These are phyloP conservation scores for Phytophthora colocasiae DNA, from an alignment of 352 stramenopile genomes.

Conservation along the genomic window DNA sequence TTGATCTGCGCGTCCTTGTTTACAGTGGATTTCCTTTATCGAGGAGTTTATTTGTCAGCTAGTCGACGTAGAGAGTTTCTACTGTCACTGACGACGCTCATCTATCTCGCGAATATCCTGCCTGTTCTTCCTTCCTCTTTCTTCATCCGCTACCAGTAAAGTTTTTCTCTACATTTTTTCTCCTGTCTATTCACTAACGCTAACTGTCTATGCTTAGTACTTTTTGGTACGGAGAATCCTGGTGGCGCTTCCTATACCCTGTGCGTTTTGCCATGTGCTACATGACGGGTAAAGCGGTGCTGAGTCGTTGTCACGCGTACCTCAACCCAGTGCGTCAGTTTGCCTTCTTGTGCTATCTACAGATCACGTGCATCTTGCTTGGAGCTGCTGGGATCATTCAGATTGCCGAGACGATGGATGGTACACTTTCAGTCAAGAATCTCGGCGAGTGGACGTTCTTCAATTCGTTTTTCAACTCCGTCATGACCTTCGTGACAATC, in stretches of 20 bases:
- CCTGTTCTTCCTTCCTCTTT: constrained; percentile 83
- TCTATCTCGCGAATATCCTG: constrained; percentile 71
- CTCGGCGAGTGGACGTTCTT: constrained; percentile 89
- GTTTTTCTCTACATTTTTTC: background rate
- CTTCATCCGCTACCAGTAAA: constrained; percentile 76
- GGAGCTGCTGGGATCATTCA: constrained; percentile 85
- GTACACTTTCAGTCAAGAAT: constrained; percentile 52
- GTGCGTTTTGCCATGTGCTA: constrained; percentile 88
- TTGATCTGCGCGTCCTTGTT: constrained; percentile 74
- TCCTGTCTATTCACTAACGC: background rate
- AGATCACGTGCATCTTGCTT: constrained; percentile 82
- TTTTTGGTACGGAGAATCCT: constrained; percentile 76
- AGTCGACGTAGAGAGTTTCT: constrained; percentile 73
- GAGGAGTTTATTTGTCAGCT: constrained; percentile 69
- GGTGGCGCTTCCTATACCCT: constrained; percentile 87
- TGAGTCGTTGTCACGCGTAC: constrained; percentile 80
- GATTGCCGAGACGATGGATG: constrained; percentile 84
- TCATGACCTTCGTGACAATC: constrained; percentile 90
- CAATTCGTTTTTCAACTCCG: constrained; percentile 90
- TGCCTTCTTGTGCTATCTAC: constrained; percentile 82
- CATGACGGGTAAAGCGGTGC: constrained; percentile 71
- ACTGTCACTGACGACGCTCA: constrained; percentile 60
- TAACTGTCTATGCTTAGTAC: constrained; percentile 46
- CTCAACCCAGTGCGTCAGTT: constrained; percentile 86
- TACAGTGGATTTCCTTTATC: constrained; percentile 71